Evolutionary conservation across 129 eudicot species (phyloP), one percentile per base, ranked within the genome.

Genomic region (Flaveria ramosissima): DNA sequence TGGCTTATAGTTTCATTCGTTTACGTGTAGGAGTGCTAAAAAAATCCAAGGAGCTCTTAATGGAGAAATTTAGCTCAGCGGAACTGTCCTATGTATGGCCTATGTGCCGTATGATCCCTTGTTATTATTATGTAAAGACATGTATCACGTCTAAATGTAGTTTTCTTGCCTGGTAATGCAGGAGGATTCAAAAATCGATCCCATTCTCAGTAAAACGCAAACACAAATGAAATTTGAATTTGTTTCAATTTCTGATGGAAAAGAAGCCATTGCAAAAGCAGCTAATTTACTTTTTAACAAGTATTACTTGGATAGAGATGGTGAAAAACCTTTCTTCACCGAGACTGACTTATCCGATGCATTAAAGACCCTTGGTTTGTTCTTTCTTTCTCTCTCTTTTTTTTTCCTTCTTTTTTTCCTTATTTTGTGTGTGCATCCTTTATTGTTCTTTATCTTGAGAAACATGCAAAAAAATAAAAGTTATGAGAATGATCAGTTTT

Each of bases 231-330:
- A 66, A 52, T 66, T 92, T 80, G 97, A 93, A 60, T 89, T 90
- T 47, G 80, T 81, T 80, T 88, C 98, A 5, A 62, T 73, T 69
- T 41, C 89, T 68, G 98, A 93, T 80, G 90, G 92, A 70, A 93
- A 93, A 81, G 83, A 84, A 84, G 96, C 91, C 27, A 87, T 90
- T 23, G 91, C 82, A 32, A 85, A 84, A 88, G 98, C 98, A 42
- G 95, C 96, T 47, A 90, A 90, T 81, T 50, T 82, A 19, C 96
- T 93, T n/a, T 88, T 78, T 60, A 73, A 61, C 57, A 93, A 90
- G 84, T 79, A 90, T 73, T 82, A 88, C 70, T 30, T 64, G 27
- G 74, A 63, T 55, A 73, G 72, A 55, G 61, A 75, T 45, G 41
- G 80, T 41, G 87, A 86, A 72, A 84, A 83, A 72, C 85, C 88